These are phyloP conservation scores for Coprinopsis cinerea DNA, from an alignment of 768 basidiomycete species.

Conservation along the genomic window DNA sequence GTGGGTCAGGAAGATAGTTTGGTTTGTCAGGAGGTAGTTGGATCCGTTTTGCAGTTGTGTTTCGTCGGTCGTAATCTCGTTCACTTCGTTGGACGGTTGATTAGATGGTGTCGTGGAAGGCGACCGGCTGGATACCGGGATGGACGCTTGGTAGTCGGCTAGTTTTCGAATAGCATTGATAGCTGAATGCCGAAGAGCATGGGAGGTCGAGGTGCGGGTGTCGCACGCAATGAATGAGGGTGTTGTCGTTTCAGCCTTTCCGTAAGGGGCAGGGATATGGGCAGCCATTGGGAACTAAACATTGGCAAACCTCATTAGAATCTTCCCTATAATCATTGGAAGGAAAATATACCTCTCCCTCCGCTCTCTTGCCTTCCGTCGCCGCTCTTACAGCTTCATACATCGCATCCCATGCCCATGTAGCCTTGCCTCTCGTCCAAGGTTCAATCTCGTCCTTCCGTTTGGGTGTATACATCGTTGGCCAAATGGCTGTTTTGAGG, in stretches of 20 bases:
- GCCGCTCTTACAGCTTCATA: conserved; percentile 45
- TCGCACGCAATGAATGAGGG: conserved; percentile 51
- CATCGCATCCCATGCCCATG: conserved; percentile 77
- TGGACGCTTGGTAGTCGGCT: conserved; percentile 46
- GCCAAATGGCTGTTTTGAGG: conserved; percentile 79
- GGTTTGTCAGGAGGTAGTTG: conserved; percentile 84
- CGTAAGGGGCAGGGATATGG: conserved; percentile 54
- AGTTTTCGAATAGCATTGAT: conserved; percentile 69
- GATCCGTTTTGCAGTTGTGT: conserved; percentile 60
- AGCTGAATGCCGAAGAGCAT: conserved; percentile 83
- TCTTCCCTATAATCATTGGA: background rate
- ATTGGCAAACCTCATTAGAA: conserved; percentile 2
- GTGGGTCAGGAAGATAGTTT: conserved; percentile 84
- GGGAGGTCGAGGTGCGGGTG: conserved; percentile 56
- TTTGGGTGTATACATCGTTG: conserved; percentile 67
- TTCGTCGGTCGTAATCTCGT: conserved; percentile 13
- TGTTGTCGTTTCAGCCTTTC: conserved; percentile 14
- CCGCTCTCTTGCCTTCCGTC: conserved; percentile 33
- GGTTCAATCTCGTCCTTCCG: conserved; percentile 59
- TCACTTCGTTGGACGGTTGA: too few species aligned
- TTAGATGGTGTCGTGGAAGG: too few species aligned
- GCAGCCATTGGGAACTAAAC: conserved; percentile 70
- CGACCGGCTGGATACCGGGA: conserved; percentile 1
- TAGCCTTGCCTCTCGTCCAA: conserved; percentile 61
- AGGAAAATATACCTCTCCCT: conserved; percentile 48